Evolutionary conservation across 2,329 filamentous ascomycete genomes (phyloP), one percentile per base, ranked within the genome.

Genomic region (Hysterium pulicare): DNA sequence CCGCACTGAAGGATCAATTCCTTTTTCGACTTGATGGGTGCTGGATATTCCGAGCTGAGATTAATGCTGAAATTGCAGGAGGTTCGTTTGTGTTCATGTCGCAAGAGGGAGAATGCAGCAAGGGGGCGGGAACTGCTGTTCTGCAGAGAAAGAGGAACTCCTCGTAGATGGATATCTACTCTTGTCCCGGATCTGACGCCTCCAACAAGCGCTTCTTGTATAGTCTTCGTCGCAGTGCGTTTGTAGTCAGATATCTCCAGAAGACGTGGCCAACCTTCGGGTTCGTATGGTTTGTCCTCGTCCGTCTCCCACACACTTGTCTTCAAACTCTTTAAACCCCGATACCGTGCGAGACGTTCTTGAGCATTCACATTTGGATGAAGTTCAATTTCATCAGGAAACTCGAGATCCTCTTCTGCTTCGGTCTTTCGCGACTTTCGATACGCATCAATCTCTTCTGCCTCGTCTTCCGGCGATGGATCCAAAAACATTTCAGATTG

Each of bases 301-400:
- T 87, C 84, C 23, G 84, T 87, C 55, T 95, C 86, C 93, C 93
- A 98, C 8, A 78, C 76, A 58, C 89, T 95, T 10, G 87, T 87
- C 52, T 88, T 83, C 47, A 97, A 69, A 62, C 87, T 95, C 77
- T 97, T 98, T 51, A 98, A 71, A 32, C 93, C 93, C 59, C 93
- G 79, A 69, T 96, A 98, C 46, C 87, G 81, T 7, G 86, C 81
- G 41, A 98, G 72, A 33, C 93, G 79, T 69, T 98, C 93, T 39
- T 88, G 76, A 1, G 93, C 93, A 33, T 88, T 76, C 3, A 94
- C 88, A 40, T 91, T 80, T 0, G 94, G 93, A 52, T 87, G 88
- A 40, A 98, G 74, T 67, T 98, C 94, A 44, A 98, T 93, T 67
- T 98, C 93, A 53, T 98, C 93, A 0, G 93, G 93, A 67, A 97